Conservation (phyloP, 176 grass and related monocot species). For the Poa pratensis region DNA sequence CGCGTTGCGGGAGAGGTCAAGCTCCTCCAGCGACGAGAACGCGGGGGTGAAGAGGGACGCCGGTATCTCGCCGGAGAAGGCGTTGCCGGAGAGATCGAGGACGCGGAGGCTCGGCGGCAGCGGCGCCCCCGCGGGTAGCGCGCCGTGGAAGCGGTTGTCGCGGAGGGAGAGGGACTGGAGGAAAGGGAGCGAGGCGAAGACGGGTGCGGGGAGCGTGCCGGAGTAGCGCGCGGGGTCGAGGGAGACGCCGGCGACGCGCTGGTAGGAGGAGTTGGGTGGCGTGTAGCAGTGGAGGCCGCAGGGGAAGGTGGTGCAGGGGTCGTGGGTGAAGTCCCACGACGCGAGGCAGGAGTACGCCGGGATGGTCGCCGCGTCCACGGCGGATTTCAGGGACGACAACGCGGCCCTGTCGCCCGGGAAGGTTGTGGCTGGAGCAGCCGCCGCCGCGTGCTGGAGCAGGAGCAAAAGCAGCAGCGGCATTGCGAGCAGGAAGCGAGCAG, state of each 20-base stretch:
- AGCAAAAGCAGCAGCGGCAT: constrained; percentile 19
- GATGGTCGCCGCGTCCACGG: constrained; percentile 42
- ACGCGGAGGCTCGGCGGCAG: constrained; percentile 35
- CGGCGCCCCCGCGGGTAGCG: constrained; percentile 21
- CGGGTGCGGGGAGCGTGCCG: constrained; percentile 30
- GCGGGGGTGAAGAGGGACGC: constrained; percentile 21
- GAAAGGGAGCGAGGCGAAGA: constrained; percentile 44
- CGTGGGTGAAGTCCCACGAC: constrained; percentile 48
- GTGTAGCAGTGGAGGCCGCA: constrained; percentile 50
- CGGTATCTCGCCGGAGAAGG: constrained; percentile 60
- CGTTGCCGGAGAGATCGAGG: constrained; percentile 52
- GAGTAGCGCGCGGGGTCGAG: constrained; percentile 61
- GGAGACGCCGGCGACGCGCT: constrained; percentile 45
- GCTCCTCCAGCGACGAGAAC: constrained; percentile 35
- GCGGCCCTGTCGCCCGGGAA: constrained; percentile 53
- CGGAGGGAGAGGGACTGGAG: constrained; percentile 47
- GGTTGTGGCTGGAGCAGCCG: constrained; percentile 20
- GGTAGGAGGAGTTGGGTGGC: constrained; percentile 22
- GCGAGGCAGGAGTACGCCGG: constrained; percentile 54
- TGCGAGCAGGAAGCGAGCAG: background rate
- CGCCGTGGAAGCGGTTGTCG: constrained; percentile 57
- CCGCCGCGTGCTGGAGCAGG: background rate
- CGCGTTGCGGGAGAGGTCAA: constrained; percentile 57
- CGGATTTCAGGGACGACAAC: constrained; percentile 41
- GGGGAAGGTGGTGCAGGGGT: constrained; percentile 49